Conservation (phyloP, 495 filamentous ascomycete species). For the Penicillium malachiteum region DNA sequence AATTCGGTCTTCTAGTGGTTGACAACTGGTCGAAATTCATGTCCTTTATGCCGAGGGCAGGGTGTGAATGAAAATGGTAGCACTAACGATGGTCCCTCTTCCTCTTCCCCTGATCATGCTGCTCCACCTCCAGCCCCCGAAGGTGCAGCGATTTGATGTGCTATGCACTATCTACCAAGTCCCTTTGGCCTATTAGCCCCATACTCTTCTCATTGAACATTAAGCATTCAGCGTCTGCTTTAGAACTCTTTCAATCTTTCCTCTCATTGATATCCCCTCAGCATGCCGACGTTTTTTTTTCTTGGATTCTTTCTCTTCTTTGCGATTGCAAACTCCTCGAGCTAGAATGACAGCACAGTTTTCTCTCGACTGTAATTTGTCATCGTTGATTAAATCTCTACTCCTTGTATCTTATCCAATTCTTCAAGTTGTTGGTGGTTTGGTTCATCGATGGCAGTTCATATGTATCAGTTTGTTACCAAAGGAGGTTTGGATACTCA, state of each 20-base stretch:
- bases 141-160: constrained; percentile 22
- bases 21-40: constrained; percentile 77
- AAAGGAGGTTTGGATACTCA: not conserved
- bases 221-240: constrained; percentile 40
- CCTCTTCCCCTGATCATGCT: constrained; percentile 10
- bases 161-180: not conserved
- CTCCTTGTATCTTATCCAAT: not conserved
- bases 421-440: not conserved
- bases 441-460: not conserved
- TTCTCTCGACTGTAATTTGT: not conserved
- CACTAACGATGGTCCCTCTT: constrained; percentile 4
- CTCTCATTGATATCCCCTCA: constrained; percentile 35
- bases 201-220: constrained; percentile 21
- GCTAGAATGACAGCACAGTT: not conserved
- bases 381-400: not conserved
- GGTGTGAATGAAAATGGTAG: constrained; percentile 53
- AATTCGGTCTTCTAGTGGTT: constrained; percentile 57
- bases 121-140: constrained; percentile 19
- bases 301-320: not conserved
- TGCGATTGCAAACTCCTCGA: not conserved
- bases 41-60: constrained; percentile 70
- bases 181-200: not conserved
- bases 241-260: constrained; percentile 32
- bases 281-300: not conserved
- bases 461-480: not conserved